Evolutionary conservation across 176 grass and related monocot species (phyloP).

Genomic region (Ensete ventricosum): DNA sequence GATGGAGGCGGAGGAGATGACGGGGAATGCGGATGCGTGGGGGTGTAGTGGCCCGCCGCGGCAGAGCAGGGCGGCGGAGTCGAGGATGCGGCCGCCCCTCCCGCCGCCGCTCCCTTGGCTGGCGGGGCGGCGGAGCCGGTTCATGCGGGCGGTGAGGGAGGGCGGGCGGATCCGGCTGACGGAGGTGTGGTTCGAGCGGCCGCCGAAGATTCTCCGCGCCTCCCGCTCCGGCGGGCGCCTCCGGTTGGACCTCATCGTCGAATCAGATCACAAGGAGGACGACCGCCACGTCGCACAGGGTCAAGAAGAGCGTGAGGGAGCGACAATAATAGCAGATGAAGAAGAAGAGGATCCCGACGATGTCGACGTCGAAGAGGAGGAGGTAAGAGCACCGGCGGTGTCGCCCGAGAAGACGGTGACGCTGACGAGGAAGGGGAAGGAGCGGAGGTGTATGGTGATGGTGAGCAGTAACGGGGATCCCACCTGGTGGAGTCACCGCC

Average conservation of each 20-base stretch:
- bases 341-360: not conserved
- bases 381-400: not conserved
- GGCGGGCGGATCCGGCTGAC: slow-evolving; percentile 5
- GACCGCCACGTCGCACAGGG: no score
- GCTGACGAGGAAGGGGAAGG: not conserved
- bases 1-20: slow-evolving; percentile 4
- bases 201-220: slow-evolving; percentile 6
- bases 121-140: not conserved
- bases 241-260: slow-evolving; percentile 1
- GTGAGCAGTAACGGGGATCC: not conserved
- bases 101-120: slow-evolving; percentile 5
- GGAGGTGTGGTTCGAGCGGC: slow-evolving; percentile 13
- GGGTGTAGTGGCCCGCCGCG: not conserved
- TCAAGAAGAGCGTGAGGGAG: not conserved
- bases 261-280: not conserved
- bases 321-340: not conserved
- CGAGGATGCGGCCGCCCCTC: not conserved
- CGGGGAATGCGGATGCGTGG: not conserved
- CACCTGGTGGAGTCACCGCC: slow-evolving; percentile 1
- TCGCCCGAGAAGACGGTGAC: not conserved
- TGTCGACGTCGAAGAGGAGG: not conserved
- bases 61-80: not conserved
- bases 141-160: slow-evolving; percentile 8
- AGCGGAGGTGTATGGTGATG: not conserved
- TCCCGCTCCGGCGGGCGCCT: slow-evolving; percentile 12